Evolutionary conservation across 2,329 filamentous ascomycete species (phyloP).

Genomic region (Aspergillus sp.): DNA sequence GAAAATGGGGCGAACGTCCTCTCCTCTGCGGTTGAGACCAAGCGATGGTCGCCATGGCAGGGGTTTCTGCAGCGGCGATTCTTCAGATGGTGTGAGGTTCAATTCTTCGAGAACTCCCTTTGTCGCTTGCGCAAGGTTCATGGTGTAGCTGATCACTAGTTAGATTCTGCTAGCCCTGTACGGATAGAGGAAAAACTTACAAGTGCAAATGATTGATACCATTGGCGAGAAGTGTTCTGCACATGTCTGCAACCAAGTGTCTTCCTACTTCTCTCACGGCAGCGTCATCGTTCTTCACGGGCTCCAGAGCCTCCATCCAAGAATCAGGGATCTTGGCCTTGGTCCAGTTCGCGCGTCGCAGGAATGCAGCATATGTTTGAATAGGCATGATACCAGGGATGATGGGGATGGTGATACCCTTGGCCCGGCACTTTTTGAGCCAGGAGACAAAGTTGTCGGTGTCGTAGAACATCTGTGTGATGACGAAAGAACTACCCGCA

Average conservation of each 20-base stretch:
- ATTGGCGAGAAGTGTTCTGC: constrained; percentile 73
- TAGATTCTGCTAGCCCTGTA: not conserved
- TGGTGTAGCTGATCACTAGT: constrained; percentile 66
- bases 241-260: constrained; percentile 82
- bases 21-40: constrained; percentile 77
- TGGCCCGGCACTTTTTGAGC: constrained; percentile 79
- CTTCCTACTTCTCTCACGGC: constrained; percentile 88
- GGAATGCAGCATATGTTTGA: constrained; percentile 87
- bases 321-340: constrained; percentile 74
- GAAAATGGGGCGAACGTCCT: constrained; percentile 97
- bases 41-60: constrained; percentile 96
- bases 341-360: constrained; percentile 86
- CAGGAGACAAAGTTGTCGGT: constrained; percentile 90
- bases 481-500: constrained; percentile 85
- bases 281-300: constrained; percentile 93
- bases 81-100: constrained; percentile 69
- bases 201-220: constrained; percentile 91
- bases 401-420: constrained; percentile 78
- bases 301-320: constrained; percentile 79
- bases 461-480: constrained; percentile 99
- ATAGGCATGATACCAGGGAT: constrained; percentile 90
- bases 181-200: constrained; percentile 34
- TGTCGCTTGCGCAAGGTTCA: constrained; percentile 95
- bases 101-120: constrained; percentile 92
- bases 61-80: constrained; percentile 78